phyloP scores from a whole-genome alignment of 2,329 filamentous ascomycete genomes.

The Pyrenophora teres region DNA sequence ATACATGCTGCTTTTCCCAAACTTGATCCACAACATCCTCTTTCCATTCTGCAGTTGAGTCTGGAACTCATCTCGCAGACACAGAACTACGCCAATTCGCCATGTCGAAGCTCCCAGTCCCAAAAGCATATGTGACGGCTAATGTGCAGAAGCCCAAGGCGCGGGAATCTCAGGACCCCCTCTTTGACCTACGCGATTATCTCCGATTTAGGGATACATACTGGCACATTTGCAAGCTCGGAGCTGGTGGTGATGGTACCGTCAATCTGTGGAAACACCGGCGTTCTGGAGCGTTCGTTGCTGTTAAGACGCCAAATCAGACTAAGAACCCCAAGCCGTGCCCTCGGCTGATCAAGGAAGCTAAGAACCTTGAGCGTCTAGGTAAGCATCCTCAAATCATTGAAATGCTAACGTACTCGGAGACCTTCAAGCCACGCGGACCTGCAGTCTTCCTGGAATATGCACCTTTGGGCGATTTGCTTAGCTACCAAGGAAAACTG shows the following conservation, averaged over 20 bases:
- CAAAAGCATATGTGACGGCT: too few species aligned
- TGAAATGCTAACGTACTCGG: constrained; percentile 8
- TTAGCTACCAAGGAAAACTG: constrained; percentile 11
- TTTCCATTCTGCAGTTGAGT: neutral
- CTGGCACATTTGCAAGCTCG: neutral
- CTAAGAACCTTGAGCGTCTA: constrained; percentile 1
- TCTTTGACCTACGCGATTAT: neutral
- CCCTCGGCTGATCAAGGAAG: neutral
- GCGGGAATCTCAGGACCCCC: too few species aligned
- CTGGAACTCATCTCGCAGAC: too few species aligned
- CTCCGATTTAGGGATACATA: neutral
- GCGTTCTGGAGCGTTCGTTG: neutral
- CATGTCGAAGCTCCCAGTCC: too few species aligned
- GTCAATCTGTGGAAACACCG: constrained; percentile 9
- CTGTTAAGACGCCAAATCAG: constrained; percentile 1
- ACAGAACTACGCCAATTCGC: too few species aligned
- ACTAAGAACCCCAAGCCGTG: neutral
- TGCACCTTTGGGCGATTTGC: constrained; percentile 24
- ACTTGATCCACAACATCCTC: neutral
- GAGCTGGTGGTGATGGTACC: constrained; percentile 15
- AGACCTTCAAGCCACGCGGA: neutral
- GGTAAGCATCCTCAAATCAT: constrained; percentile 20
- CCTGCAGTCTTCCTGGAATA: constrained; percentile 28
- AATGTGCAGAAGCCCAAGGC: too few species aligned
- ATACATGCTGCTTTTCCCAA: neutral